phyloP scores from a whole-genome alignment of 192 early-diverging fungal species.

The Rhizophagus clarus region DNA sequence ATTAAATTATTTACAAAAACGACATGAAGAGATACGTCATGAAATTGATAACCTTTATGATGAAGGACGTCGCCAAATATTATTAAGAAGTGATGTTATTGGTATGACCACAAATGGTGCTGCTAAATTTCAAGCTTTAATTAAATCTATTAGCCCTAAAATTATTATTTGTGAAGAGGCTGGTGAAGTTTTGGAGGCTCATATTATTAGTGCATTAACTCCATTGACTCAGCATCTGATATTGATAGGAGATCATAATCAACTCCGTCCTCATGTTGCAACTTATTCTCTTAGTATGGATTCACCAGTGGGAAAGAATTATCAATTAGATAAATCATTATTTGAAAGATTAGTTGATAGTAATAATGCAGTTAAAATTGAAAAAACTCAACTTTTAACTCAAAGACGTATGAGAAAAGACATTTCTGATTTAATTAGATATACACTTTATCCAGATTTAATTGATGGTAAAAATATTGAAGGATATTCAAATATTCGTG shows the following conservation, averaged over 20 bases:
- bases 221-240: slow-evolving; percentile 54
- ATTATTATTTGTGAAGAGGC: slow-evolving; percentile 64
- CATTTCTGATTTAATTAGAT: slow-evolving; percentile 51
- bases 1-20: slow-evolving; percentile 28
- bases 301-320: slow-evolving; percentile 40
- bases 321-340: slow-evolving; percentile 48
- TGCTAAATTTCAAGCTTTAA: slow-evolving; percentile 45
- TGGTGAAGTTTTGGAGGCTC: slow-evolving; percentile 59
- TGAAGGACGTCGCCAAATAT: slow-evolving; percentile 34
- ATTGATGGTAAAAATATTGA: slow-evolving; percentile 40
- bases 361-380: background rate
- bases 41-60: slow-evolving; percentile 38
- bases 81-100: slow-evolving; percentile 43
- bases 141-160: slow-evolving; percentile 41
- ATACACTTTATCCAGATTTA: slow-evolving; percentile 49
- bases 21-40: background rate
- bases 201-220: slow-evolving; percentile 51
- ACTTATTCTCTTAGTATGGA: slow-evolving; percentile 35
- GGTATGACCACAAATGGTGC: slow-evolving; percentile 65
- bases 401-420: slow-evolving; percentile 57
- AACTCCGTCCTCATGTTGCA: background rate
- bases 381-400: slow-evolving; percentile 5
- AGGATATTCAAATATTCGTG: slow-evolving; percentile 38
- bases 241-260: slow-evolving; percentile 44
- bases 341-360: slow-evolving; percentile 46